Evolutionary conservation across 2,329 filamentous ascomycete genomes (phyloP), one percentile per base, ranked within the genome.

Genomic region (Penicillium sp.): DNA sequence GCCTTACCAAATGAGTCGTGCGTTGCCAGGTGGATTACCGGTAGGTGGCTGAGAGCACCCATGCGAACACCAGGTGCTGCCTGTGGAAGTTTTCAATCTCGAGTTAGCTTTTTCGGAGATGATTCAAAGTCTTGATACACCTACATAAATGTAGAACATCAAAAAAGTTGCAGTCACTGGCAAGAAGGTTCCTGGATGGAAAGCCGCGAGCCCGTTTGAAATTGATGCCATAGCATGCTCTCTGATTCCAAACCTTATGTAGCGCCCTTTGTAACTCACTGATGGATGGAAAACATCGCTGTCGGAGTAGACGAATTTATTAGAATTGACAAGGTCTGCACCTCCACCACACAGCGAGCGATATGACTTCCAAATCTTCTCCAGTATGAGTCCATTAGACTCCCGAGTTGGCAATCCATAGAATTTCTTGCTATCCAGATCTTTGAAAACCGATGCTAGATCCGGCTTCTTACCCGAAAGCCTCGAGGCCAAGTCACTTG

Each of bases 191-290:
- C 75, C 78, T 33, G 73, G 78, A 58, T 73, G 69, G 55, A 74
- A 85, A 1, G 83, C 83, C 0, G 83, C 81, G 6, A 85, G 65
- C 3, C 83, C 83, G 61, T 96, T 95, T 81, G 94, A 87, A 77
- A 94, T 89, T 68, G 88, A 88, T 70, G 89, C 90, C 91, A 95
- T 95, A 65, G 78, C 89, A 76, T 96, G 91, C 82, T 95, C 91
- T 75, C 91, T 89, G 67, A 96, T 90, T 84, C 91, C 91, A 71
- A 92, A 94, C 75, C 90, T 87, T 74, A 96, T 79, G 58, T 83
- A 84, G 1, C 82, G 76, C 2, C 82, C 82, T 2, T 81, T 81
- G 55, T 79, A 80, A 34, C 44, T 33, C 1, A 57, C 45, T 26
- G 51, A 44, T 7, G 46, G 52, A 36, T 57, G 48, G 24, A 54